These are phyloP conservation scores for Mariannaea elegans DNA, from an alignment of 2,329 filamentous ascomycete species.

Conservation along the genomic window DNA sequence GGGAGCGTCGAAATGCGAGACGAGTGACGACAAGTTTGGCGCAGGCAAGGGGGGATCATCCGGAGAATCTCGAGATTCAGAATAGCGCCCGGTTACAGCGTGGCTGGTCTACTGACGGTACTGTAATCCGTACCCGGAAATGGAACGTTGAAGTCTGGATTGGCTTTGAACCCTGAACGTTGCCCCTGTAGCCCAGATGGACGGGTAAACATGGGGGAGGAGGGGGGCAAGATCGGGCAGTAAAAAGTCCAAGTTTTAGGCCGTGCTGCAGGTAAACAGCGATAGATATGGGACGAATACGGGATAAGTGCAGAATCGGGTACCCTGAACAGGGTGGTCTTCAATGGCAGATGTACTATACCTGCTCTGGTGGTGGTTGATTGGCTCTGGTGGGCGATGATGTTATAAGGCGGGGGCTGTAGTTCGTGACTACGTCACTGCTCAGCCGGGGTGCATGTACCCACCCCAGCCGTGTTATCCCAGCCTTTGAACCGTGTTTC, in stretches of 20 bases:
- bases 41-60: not conserved
- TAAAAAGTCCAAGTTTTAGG: no score
- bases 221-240: no score
- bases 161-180: no score
- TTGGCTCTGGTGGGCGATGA: constrained; percentile 21
- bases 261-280: not conserved
- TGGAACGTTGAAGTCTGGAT: no score
- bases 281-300: not conserved
- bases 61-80: not conserved
- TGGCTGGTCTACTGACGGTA: no score
- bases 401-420: constrained; percentile 13
- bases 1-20: not conserved
- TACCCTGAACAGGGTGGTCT: not conserved
- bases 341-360: not conserved
- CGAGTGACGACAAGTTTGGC: constrained; percentile 2
- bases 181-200: no score
- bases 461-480: no score
- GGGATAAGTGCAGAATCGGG: not conserved
- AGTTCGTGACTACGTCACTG: constrained; percentile 24
- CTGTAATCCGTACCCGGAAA: no score
- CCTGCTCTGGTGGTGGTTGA: constrained; percentile 10
- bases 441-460: not conserved
- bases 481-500: not conserved
- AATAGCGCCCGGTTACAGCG: not conserved
- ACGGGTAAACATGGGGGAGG: no score